Conservation (phyloP, 177 flowering plant genomes). For the Vitis hybrid region DNA sequence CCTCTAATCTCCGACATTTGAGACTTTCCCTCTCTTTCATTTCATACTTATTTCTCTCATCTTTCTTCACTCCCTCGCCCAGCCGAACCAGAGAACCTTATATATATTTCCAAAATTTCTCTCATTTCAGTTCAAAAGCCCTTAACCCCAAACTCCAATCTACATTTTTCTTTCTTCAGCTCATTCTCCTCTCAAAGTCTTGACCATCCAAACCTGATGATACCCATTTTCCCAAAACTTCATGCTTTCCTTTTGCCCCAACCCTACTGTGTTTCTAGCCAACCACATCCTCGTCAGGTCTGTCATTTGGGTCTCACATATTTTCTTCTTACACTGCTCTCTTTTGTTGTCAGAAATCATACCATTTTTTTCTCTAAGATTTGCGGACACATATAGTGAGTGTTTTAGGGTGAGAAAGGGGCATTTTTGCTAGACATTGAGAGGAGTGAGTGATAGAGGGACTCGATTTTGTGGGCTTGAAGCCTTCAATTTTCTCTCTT, state of each 20-base stretch:
- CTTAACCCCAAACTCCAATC: no score
- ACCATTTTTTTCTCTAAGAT: constrained; percentile 13
- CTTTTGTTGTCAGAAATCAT: constrained; percentile 2
- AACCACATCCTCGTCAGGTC: constrained; percentile 26
- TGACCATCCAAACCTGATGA: no score
- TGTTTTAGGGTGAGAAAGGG: constrained; percentile 1
- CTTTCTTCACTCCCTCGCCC: no score
- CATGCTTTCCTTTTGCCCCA: no score
- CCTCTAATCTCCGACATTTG: no score
- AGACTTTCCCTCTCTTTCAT: no score
- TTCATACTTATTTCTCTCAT: no score
- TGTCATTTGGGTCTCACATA: constrained; percentile 27
- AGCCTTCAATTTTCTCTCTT: neutral
- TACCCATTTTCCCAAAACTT: no score
- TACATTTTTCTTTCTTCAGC: no score
- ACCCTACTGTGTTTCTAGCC: neutral
- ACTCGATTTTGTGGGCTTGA: neutral
- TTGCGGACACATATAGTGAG: neutral
- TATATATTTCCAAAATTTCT: no score
- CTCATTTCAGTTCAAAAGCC: no score
- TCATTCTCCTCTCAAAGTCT: no score
- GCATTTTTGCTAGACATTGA: constrained; percentile 2
- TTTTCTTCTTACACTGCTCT: constrained; percentile 20
- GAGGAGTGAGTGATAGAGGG: neutral
- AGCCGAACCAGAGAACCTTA: fast-evolving